Conservation (phyloP, 768 basidiomycete genomes). For the Pleurotus salmoneostramineus region DNA sequence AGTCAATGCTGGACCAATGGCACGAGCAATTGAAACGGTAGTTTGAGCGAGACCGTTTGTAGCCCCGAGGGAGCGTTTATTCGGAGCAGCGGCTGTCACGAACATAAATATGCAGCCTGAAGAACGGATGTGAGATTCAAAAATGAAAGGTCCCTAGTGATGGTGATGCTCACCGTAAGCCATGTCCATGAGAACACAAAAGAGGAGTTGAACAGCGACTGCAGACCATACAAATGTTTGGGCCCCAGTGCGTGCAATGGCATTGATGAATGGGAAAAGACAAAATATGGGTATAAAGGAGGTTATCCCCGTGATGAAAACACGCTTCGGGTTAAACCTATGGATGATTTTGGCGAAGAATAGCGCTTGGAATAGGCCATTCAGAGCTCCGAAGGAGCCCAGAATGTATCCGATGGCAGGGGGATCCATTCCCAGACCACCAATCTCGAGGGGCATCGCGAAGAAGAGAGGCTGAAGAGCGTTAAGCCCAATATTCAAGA, state of each 20-base stretch:
- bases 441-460: constrained; percentile 35
- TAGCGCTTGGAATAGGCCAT: constrained; percentile 30
- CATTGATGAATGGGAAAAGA: constrained; percentile 35
- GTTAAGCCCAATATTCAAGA: constrained; percentile 35
- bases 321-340: constrained; percentile 28
- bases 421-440: constrained; percentile 39
- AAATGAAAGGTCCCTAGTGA: not conserved
- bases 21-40: constrained; percentile 41
- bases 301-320: constrained; percentile 27
- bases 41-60: constrained; percentile 58
- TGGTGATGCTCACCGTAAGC: constrained; percentile 27
- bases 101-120: constrained; percentile 51
- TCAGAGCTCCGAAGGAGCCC: constrained; percentile 32
- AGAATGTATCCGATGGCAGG: constrained; percentile 34
- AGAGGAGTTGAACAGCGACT: constrained; percentile 19
- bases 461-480: constrained; percentile 43
- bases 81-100: constrained; percentile 49
- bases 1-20: constrained; percentile 46
- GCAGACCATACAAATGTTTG: constrained; percentile 25
- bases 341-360: constrained; percentile 28
- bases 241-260: constrained; percentile 22
- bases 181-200: constrained; percentile 26
- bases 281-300: constrained; percentile 24
- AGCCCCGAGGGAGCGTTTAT: constrained; percentile 49
- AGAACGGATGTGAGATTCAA: not conserved